These are phyloP conservation scores for Aspergillus wentii DNA, from an alignment of 495 filamentous ascomycete species.

Conservation along the genomic window DNA sequence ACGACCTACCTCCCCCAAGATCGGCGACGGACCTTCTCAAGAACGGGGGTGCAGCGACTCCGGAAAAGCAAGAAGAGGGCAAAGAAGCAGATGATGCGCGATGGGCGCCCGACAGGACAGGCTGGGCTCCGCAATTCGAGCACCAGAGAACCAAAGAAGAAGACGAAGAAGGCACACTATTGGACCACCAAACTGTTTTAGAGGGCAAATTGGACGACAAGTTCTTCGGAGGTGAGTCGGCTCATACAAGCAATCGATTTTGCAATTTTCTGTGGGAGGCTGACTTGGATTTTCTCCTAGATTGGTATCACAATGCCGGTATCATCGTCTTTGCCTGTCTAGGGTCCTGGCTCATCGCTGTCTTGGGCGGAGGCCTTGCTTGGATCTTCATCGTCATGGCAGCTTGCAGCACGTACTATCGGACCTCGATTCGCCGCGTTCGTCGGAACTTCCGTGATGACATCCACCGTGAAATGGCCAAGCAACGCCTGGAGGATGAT, in stretches of 20 bases:
- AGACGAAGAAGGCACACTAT: constrained; percentile 58
- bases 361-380: constrained; percentile 82
- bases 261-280: not conserved
- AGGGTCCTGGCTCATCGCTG: constrained; percentile 81
- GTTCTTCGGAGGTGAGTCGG: constrained; percentile 74
- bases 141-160: constrained; percentile 45
- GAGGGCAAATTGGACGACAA: constrained; percentile 82
- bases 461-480: constrained; percentile 85
- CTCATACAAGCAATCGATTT: not conserved
- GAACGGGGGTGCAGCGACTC: constrained; percentile 38
- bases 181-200: constrained; percentile 85
- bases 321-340: constrained; percentile 92
- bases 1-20: constrained; percentile 73
- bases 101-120: constrained; percentile 66
- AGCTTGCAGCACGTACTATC: constrained; percentile 88
- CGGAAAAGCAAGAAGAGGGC: constrained; percentile 41
- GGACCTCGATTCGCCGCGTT: constrained; percentile 89
- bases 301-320: constrained; percentile 96
- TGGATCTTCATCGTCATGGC: constrained; percentile 96
- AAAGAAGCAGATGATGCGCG: constrained; percentile 53
- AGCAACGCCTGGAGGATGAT: constrained; percentile 85
- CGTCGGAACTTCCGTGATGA: constrained; percentile 96
- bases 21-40: constrained; percentile 57
- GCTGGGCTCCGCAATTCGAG: constrained; percentile 87
- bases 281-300: constrained; percentile 32